These are phyloP conservation scores for Yamadazyma diospyri DNA, from an alignment of 1,139 yeast genomes.

Conservation along the genomic window DNA sequence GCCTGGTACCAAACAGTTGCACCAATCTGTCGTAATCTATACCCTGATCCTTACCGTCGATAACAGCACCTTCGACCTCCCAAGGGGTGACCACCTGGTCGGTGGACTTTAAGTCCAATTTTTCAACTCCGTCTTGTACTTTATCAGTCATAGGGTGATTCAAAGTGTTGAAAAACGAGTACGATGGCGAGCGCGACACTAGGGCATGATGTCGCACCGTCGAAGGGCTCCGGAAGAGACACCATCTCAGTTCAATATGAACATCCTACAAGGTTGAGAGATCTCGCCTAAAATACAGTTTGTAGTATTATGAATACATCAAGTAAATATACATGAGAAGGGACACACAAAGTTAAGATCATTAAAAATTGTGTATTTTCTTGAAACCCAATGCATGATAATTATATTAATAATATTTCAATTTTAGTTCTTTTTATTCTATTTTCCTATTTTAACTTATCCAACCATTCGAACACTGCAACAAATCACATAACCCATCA, in stretches of 20 bases:
- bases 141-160: constrained; percentile 1
- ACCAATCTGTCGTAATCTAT: constrained; percentile 90
- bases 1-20: constrained; percentile 81
- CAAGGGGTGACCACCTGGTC: constrained; percentile 90
- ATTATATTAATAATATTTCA: constrained; percentile 9
- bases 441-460: constrained; percentile 1
- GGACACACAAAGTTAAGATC: constrained; percentile 15
- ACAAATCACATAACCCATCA: background rate
- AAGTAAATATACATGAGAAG: constrained; percentile 16
- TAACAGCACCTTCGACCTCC: constrained; percentile 99
- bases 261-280: too few relatives aligned
- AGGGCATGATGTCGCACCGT: too few relatives aligned
- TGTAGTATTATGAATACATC: constrained; percentile 18
- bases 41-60: constrained; percentile 83
- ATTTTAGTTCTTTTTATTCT: constrained; percentile 6
- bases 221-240: background rate
- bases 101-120: constrained; percentile 26
- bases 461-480: constrained; percentile 1
- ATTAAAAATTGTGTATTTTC: constrained; percentile 21
- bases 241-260: too few relatives aligned
- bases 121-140: constrained; percentile 24
- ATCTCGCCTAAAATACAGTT: too few relatives aligned
- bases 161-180: background rate
- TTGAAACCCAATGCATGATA: constrained; percentile 34
- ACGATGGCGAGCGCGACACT: too few relatives aligned